Evolutionary conservation across 768 basidiomycete genomes (phyloP).

Genomic region (Hemileccinum rubropunctum): DNA sequence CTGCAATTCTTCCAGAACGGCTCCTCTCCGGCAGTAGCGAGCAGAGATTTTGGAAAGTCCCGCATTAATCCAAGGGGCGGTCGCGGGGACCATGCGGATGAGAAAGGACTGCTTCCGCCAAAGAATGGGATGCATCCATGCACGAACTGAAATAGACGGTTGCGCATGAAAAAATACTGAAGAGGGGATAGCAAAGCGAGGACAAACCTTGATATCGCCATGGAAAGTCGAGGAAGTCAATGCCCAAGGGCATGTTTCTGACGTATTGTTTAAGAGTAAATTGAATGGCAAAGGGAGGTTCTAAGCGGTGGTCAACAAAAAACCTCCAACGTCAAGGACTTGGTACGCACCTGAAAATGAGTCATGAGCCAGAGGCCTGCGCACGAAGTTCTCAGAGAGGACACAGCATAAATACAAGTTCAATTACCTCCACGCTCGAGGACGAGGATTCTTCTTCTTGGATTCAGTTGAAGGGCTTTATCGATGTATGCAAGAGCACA

Average conservation of each 20-base stretch:
- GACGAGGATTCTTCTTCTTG: slow-evolving; percentile 15
- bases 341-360: slow-evolving; percentile 6
- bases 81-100: slow-evolving; percentile 17
- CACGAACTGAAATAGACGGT: slow-evolving; percentile 3
- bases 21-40: neutral
- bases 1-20: slow-evolving; percentile 2
- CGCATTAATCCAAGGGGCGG: slow-evolving; percentile 10
- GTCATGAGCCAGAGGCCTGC: slow-evolving; percentile 9
- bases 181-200: neutral
- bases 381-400: neutral
- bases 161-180: neutral
- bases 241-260: slow-evolving; percentile 6
- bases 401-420: neutral
- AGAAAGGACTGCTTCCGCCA: slow-evolving; percentile 17
- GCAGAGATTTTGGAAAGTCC: slow-evolving; percentile 10
- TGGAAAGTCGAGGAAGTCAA: slow-evolving; percentile 3
- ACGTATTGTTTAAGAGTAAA: neutral
- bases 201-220: slow-evolving; percentile 3
- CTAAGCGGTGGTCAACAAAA: neutral
- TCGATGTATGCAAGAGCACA: slow-evolving; percentile 20
- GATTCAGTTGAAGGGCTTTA: slow-evolving; percentile 11
- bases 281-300: slow-evolving; percentile 9
- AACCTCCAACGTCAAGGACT: neutral
- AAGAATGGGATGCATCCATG: slow-evolving; percentile 16
- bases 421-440: slow-evolving; percentile 14